These are phyloP conservation scores for Azolla pinnata DNA, from an alignment of 75 land plant species.

Conservation along the genomic window DNA sequence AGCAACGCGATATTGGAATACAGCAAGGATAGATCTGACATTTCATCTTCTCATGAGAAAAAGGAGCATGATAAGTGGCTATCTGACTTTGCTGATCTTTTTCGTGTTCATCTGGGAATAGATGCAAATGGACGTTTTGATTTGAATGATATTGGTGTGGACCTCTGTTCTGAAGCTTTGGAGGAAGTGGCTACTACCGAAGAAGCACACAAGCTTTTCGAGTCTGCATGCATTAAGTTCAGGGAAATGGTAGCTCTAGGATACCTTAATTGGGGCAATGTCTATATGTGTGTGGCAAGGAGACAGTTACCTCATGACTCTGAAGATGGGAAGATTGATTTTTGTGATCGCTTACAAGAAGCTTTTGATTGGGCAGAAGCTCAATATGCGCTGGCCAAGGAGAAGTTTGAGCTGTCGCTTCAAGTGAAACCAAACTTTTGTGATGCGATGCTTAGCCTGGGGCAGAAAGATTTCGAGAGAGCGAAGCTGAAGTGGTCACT, in stretches of 20 bases:
- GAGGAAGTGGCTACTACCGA: constrained; percentile 70
- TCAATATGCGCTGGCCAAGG: constrained; percentile 47
- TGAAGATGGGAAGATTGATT: constrained; percentile 32
- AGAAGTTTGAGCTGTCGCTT: constrained; percentile 58
- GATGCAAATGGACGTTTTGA: constrained; percentile 78
- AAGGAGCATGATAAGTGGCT: constrained; percentile 72
- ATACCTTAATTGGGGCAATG: constrained; percentile 84
- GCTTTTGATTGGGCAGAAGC: constrained; percentile 75
- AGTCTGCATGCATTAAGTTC: constrained; percentile 62
- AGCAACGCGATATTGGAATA: constrained; percentile 6
- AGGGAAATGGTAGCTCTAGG: constrained; percentile 78
- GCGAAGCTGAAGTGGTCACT: constrained; percentile 73
- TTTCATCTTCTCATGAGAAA: constrained; percentile 7
- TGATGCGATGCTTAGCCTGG: constrained; percentile 65
- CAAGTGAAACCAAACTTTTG: constrained; percentile 67
- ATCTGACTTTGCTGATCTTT: constrained; percentile 71
- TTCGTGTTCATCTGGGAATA: constrained; percentile 66
- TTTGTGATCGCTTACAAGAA: constrained; percentile 28
- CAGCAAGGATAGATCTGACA: constrained; percentile 12
- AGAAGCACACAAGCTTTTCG: constrained; percentile 69
- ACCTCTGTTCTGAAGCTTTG: constrained; percentile 69
- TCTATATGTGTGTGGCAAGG: constrained; percentile 84
- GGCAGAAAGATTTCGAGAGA: constrained; percentile 78
- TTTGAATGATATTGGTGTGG: constrained; percentile 74
- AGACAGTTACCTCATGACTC: constrained; percentile 61